A percentile compares a stretch with the other conserved stretches of the same genome.
Conservation (phyloP, 176 grass and related monocot species). For the Ensete glaucum region DNA sequence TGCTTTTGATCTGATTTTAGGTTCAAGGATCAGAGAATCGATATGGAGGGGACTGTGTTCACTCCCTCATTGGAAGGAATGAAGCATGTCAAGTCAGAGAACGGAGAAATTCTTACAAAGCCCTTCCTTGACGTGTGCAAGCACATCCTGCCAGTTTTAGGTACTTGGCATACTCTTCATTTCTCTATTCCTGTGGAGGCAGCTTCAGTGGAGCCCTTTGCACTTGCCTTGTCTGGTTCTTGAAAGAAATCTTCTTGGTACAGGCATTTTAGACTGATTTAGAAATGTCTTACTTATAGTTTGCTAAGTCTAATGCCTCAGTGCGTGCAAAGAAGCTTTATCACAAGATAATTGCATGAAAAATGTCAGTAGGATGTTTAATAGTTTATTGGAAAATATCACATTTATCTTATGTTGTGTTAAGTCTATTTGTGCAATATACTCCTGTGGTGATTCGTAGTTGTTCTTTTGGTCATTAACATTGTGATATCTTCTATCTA, state of each 20-base stretch:
- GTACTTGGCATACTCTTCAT: conserved; percentile 26
- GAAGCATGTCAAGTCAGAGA: conserved; percentile 55
- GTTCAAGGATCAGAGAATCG: neutral
- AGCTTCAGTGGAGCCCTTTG: neutral
- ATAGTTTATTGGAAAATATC: neutral
- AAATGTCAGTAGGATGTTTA: neutral
- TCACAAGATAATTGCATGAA: neutral
- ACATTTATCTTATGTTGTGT: neutral
- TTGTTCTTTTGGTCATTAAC: too few species aligned
- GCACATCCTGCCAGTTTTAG: conserved; percentile 76
- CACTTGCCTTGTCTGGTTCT: neutral
- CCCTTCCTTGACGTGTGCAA: conserved; percentile 82
- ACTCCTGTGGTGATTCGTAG: too few species aligned
- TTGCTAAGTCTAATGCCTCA: neutral
- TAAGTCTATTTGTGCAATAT: neutral
- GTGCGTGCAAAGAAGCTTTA: neutral
- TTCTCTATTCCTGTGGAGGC: neutral
- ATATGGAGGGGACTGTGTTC: conserved; percentile 70
- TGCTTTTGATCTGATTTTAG: conserved; percentile 12
- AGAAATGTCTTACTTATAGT: neutral
- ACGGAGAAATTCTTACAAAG: conserved; percentile 60
- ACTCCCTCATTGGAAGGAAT: conserved; percentile 64
- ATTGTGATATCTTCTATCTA: too few species aligned
- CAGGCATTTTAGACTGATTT: neutral
- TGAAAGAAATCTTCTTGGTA: neutral